Evolutionary conservation across 2,329 filamentous ascomycete species (phyloP), one percentile per base, ranked within the genome.

Genomic region (Aphanoascus verrucosus): DNA sequence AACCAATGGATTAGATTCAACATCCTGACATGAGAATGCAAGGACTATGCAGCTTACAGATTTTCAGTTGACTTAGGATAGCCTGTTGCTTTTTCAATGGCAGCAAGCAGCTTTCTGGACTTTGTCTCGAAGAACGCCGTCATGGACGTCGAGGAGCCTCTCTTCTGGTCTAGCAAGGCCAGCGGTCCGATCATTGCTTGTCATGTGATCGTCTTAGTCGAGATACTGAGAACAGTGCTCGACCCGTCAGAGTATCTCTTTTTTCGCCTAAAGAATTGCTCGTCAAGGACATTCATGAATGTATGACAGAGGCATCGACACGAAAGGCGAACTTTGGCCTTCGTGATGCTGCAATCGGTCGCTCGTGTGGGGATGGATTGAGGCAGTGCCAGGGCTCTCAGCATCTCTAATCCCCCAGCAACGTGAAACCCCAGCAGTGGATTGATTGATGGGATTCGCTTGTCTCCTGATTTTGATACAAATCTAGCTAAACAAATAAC

Each of bases 21-120:
- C n/a, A 7, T 7, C 23, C 23, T 28, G 15, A 12, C 28, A 20
- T 5, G 5, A 9, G 41, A 44, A n/a, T 19, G n/a, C 20, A 17
- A 15, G 14, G 8, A 14, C n/a, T n/a, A n/a, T n/a, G 42, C 19
- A 34, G 17, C 37, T 44, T 52, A 53, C 54, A 15, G 48, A 14
- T 23, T 7, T 23, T 17, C 34, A 51, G 17, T 20, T 14, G 50
- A 23, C 49, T 51, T 56, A 8, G 51, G 31, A 34, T 49, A 58
- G 28, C 23, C 23, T n/a, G 56, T 56, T 38, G 57, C 56, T 42
- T 56, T 59, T n/a, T 59, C 57, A 40, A 59, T 45, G 4, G 53
- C 55, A 28, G 57, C 52, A 31, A 50, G 47, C 40, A 57, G 45
- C 43, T 56, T 57, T 20, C 47, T 52, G 31, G 56, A 55, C 49